phyloP scores from a whole-genome alignment of 176 grass and related monocot genomes.

The Triticum timopheevii region DNA sequence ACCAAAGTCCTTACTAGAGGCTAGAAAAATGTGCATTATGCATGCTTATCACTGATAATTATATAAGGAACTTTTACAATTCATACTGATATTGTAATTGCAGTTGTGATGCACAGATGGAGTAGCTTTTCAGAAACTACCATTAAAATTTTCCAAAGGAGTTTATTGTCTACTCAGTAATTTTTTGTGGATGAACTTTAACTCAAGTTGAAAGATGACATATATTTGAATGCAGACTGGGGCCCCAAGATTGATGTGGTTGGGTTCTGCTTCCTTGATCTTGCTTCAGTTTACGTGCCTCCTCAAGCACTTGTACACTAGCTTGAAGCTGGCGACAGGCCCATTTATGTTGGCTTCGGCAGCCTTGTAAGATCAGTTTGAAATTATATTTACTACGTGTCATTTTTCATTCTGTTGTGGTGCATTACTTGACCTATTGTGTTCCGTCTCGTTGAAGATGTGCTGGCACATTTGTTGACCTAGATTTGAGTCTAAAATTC shows the following conservation, averaged over 20 bases:
- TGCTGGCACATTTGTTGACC: no score
- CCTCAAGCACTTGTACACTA: slow-evolving; percentile 76
- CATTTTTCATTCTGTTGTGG: not conserved
- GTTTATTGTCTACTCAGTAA: slow-evolving; percentile 4
- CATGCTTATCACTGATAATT: not conserved
- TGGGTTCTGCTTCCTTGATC: slow-evolving; percentile 98
- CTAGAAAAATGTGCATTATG: no score
- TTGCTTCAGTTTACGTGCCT: slow-evolving; percentile 83
- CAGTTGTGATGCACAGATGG: not conserved
- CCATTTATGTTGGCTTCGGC: slow-evolving; percentile 90
- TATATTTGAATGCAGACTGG: slow-evolving; percentile 71
- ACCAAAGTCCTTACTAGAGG: no score
- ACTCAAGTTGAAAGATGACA: not conserved
- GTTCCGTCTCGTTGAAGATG: not conserved
- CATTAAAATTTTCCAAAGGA: not conserved
- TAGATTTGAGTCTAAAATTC: no score
- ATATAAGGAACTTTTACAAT: not conserved
- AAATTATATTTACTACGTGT: slow-evolving; percentile 26
- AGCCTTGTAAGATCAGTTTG: slow-evolving; percentile 78
- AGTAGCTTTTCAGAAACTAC: not conserved
- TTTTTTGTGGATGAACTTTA: not conserved
- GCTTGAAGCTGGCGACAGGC: slow-evolving; percentile 85
- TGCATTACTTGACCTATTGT: not conserved
- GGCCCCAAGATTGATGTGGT: slow-evolving; percentile 90
- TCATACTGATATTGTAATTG: not conserved